phyloP scores from a whole-genome alignment of 2,329 filamentous ascomycete genomes.

The Rhynchosporium secalis region DNA sequence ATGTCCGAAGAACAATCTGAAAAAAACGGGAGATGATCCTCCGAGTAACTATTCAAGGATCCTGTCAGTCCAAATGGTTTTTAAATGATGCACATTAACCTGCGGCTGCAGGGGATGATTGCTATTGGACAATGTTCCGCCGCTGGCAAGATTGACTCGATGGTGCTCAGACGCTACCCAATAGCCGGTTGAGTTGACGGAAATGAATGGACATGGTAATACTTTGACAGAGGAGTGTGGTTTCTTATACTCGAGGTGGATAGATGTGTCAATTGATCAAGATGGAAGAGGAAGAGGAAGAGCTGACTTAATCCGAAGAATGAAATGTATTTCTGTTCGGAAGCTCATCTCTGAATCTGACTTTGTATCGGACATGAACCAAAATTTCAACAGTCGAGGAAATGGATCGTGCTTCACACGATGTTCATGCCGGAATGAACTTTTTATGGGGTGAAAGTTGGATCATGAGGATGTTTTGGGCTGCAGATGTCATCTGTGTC shows the following conservation, averaged over 20 bases:
- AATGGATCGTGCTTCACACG: background rate
- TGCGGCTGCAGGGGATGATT: background rate
- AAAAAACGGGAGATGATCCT: conserved; percentile 1
- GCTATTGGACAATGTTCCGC: background rate
- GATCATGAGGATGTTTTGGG: background rate
- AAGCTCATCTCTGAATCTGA: too few species aligned
- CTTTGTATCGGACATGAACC: too few species aligned
- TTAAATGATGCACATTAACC: background rate
- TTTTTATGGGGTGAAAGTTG: background rate
- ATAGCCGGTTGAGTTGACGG: background rate
- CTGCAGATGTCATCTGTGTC: background rate
- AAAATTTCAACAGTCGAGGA: background rate
- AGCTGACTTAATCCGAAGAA: too few species aligned
- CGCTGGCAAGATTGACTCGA: background rate
- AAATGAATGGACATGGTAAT: conserved; percentile 4
- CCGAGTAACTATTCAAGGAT: background rate
- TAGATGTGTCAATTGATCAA: background rate
- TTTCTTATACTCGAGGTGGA: background rate
- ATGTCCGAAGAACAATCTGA: conserved; percentile 2
- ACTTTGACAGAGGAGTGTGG: background rate
- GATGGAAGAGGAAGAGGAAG: background rate
- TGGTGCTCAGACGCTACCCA: background rate
- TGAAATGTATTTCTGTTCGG: too few species aligned
- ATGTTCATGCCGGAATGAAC: too few species aligned
- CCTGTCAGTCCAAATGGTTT: background rate